These are phyloP conservation scores for Chalaropsis thielavioides DNA, from an alignment of 2,329 filamentous ascomycete genomes.

Conservation along the genomic window DNA sequence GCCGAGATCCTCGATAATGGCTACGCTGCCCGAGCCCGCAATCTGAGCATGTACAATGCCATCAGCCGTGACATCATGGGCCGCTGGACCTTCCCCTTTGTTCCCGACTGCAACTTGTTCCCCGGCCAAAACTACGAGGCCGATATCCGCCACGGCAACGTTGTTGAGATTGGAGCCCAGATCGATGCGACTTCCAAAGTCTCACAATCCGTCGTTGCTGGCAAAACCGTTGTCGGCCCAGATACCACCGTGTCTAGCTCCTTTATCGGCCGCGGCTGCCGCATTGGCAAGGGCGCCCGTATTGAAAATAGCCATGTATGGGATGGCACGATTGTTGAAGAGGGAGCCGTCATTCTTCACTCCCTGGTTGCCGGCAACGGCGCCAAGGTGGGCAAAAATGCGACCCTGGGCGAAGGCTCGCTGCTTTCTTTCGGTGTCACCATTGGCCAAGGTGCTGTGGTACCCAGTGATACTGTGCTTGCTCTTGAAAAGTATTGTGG, in stretches of 20 bases:
- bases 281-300: slow-evolving; percentile 69
- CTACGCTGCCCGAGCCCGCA: slow-evolving; percentile 76
- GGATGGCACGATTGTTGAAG: slow-evolving; percentile 67
- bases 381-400: slow-evolving; percentile 55
- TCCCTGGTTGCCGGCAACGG: slow-evolving; percentile 60
- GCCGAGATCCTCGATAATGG: slow-evolving; percentile 69
- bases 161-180: slow-evolving; percentile 55
- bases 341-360: slow-evolving; percentile 53
- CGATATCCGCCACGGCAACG: slow-evolving; percentile 30
- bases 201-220: slow-evolving; percentile 59
- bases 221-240: slow-evolving; percentile 59
- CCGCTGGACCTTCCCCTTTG: slow-evolving; percentile 77
- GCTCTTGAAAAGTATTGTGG: slow-evolving; percentile 21
- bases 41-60: slow-evolving; percentile 77
- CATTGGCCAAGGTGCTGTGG: slow-evolving; percentile 46
- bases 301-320: slow-evolving; percentile 75
- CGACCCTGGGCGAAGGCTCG: slow-evolving; percentile 54
- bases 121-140: slow-evolving; percentile 63
- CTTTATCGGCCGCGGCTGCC: slow-evolving; percentile 70
- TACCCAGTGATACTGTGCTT: slow-evolving; percentile 27
- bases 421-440: slow-evolving; percentile 67
- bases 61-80: slow-evolving; percentile 76
- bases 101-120: slow-evolving; percentile 76
- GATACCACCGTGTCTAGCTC: slow-evolving; percentile 57
- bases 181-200: slow-evolving; percentile 59